These are phyloP conservation scores for Metschnikowia borealis DNA, from an alignment of 805 yeast genomes.

Conservation along the genomic window DNA sequence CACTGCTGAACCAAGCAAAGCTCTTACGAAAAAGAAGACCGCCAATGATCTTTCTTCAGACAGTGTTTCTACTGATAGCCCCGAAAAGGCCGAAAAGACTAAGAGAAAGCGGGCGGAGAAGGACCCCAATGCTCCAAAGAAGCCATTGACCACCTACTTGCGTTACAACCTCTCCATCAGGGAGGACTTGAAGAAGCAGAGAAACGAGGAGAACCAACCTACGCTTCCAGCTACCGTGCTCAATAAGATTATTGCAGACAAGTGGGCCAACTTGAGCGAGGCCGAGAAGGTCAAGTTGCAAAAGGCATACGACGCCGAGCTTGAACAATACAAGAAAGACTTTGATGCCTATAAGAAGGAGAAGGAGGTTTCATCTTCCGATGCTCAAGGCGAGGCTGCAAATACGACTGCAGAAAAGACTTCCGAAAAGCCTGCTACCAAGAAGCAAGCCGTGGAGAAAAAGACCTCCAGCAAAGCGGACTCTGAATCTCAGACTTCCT, in stretches of 20 bases:
- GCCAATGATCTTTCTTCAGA: conserved; percentile 5
- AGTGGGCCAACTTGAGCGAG: conserved; percentile 73
- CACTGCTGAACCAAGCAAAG: conserved; percentile 10
- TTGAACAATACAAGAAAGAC: conserved; percentile 30
- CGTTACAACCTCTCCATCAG: conserved; percentile 70
- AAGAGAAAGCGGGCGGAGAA: conserved; percentile 50
- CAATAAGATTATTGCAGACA: conserved; percentile 70
- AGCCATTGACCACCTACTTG: conserved; percentile 86
- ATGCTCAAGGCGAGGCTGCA: not conserved
- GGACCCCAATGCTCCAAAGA: conserved; percentile 95
- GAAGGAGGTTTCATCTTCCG: conserved; percentile 1
- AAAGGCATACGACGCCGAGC: conserved; percentile 48
- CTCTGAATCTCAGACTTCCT: not conserved
- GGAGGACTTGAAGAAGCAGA: conserved; percentile 64
- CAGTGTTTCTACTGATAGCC: conserved; percentile 1
- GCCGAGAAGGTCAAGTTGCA: conserved; percentile 70
- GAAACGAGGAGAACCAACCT: conserved; percentile 53
- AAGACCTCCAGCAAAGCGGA: conserved; percentile 1
- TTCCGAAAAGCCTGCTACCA: conserved; percentile 1
- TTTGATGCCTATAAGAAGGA: conserved; percentile 34
- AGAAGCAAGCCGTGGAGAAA: not conserved
- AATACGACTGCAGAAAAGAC: conserved; percentile 1
- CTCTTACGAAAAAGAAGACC: not conserved
- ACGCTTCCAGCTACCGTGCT: conserved; percentile 72
- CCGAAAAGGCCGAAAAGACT: conserved; percentile 31